Evolutionary conservation across 75 land plant genomes (phyloP).

Genomic region (Pinus taeda): DNA sequence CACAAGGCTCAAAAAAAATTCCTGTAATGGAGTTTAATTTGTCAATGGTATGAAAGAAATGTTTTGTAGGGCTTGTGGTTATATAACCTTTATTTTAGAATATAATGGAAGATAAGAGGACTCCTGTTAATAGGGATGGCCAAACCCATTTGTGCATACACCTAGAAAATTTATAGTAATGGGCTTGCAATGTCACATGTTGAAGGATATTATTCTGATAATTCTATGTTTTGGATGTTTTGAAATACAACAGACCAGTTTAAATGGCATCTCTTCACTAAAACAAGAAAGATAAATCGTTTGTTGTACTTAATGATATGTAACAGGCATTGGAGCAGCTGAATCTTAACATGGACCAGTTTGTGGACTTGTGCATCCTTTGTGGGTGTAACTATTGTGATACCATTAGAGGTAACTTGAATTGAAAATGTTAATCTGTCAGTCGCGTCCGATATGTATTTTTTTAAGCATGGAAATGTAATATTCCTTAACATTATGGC

Average conservation of each 20-base stretch:
- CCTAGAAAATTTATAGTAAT: no score
- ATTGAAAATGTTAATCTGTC: neutral
- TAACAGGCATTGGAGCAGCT: conserved; percentile 38
- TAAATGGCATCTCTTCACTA: no score
- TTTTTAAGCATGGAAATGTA: neutral
- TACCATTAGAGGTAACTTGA: conserved; percentile 36
- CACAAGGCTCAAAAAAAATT: conserved; percentile 38
- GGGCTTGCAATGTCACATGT: no score
- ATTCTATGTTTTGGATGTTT: no score
- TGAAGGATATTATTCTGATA: no score
- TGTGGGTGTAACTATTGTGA: conserved; percentile 55
- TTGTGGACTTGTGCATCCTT: conserved; percentile 47
- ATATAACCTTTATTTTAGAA: no score
- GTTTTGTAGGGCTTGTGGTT: no score
- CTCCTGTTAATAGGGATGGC: no score
- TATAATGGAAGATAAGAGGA: no score
- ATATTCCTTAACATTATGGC: neutral
- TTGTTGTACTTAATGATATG: neutral
- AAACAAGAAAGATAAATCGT: neutral
- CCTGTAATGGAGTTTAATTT: conserved; percentile 49
- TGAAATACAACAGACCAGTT: no score
- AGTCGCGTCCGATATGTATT: neutral
- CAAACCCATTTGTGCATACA: no score
- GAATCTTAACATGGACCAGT: conserved; percentile 47
- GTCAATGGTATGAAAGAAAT: conserved; percentile 23